These are phyloP conservation scores for Ustilago trichophora DNA, from an alignment of 1,284 basidiomycete species.

Conservation along the genomic window DNA sequence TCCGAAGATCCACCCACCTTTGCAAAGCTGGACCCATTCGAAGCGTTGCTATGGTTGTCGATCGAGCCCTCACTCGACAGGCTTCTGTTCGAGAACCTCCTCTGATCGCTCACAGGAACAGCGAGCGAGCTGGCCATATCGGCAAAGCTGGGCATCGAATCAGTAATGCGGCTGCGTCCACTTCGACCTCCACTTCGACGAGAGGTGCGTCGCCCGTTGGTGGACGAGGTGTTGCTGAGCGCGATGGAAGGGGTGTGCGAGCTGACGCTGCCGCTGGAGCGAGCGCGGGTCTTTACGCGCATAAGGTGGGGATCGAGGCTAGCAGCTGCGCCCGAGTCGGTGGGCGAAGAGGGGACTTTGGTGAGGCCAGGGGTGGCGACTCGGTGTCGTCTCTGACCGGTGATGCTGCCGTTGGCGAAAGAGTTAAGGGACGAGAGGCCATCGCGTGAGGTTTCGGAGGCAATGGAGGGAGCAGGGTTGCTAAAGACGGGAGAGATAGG, in stretches of 20 bases:
- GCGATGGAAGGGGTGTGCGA: slow-evolving; percentile 20
- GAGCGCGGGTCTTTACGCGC: slow-evolving; percentile 7
- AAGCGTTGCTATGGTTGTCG: slow-evolving; percentile 42
- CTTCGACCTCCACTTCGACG: slow-evolving; percentile 23
- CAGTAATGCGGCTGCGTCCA: slow-evolving; percentile 36
- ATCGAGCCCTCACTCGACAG: slow-evolving; percentile 37
- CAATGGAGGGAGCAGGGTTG: slow-evolving; percentile 1
- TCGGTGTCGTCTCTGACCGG: slow-evolving; percentile 19
- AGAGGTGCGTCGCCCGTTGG: slow-evolving; percentile 5
- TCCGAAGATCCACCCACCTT: slow-evolving; percentile 38
- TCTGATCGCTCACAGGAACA: slow-evolving; percentile 15
- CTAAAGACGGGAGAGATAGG: slow-evolving; percentile 22
- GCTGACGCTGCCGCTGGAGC: slow-evolving; percentile 27
- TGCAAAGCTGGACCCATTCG: slow-evolving; percentile 29
- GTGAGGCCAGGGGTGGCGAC: slow-evolving; percentile 30
- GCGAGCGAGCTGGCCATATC: slow-evolving; percentile 27
- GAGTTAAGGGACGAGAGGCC: slow-evolving; percentile 17
- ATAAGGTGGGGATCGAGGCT: slow-evolving; percentile 31
- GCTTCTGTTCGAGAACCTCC: slow-evolving; percentile 30
- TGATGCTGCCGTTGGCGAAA: background rate
- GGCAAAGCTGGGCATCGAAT: slow-evolving; percentile 34
- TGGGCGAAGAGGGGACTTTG: slow-evolving; percentile 2
- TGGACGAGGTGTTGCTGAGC: slow-evolving; percentile 13
- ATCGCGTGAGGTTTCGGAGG: slow-evolving; percentile 10
- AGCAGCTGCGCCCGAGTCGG: slow-evolving; percentile 8